Evolutionary conservation across 1,284 basidiomycete genomes (phyloP), one percentile per base, ranked within the genome.

Genomic region (Cryptococcus jaspeensis): DNA sequence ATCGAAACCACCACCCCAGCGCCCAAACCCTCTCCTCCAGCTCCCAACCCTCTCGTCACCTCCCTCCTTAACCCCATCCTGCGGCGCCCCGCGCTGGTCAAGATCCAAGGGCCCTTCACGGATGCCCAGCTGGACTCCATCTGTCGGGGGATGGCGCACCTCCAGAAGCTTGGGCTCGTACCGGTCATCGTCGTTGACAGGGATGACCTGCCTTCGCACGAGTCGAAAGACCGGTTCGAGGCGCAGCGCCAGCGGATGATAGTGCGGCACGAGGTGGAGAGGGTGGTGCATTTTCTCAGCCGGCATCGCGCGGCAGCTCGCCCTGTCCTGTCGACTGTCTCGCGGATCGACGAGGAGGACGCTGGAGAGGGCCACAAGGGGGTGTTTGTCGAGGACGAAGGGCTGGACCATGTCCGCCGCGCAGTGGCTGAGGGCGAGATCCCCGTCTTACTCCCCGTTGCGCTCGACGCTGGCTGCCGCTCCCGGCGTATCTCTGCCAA

Each of bases 71-170:
- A 92, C 71, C 92, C 92, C 5, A 84, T 91, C 49, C 50, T 72
- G 12, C 73, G 70, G 39, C 82, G 74, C 13, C 72, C 76, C 1
- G 93, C 93, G 1, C 85, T 99, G 9, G 94, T 99, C 72, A 99
- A 99, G 77, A 81, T 99, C 13, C 96, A 99, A 76, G 92, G 95
- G 3, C 96, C 96, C 0, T 99, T 99, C 76, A 90, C 86, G n/a
- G 89, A 96, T 76, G 83, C 87, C 12, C 96, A 99, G 74, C 86
- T 99, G 56, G 88, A 93, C 63, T 94, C 92, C 71, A 91, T 99
- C 63, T 87, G 90, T 32, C 86, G 89, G 42, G 96, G 96, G 46
- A 85, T 99, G 80, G 88, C 93, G 49, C 92, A 97, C 72, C 85
- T 99, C 49, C 91, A 95, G 76, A 94, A 92, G 71, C 87, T 99